Conservation (phyloP, 1,139 yeast genomes). For the Suhomyces ambrosiae region DNA sequence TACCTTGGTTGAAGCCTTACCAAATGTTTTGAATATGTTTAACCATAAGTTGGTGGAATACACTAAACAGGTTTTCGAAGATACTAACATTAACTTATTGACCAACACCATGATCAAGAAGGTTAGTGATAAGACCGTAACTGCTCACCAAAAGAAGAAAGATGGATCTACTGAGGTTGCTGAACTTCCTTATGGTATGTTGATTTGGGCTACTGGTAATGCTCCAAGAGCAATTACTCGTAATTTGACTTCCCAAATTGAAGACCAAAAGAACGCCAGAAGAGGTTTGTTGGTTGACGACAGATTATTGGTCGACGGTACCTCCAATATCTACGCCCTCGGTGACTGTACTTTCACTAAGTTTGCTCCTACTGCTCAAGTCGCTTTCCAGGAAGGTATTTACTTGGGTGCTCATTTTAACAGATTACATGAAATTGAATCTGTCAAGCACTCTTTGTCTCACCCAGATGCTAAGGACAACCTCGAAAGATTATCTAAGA, state of each 20-base stretch:
- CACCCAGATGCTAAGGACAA: conserved; percentile 34
- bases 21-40: conserved; percentile 86
- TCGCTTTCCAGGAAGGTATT: conserved; percentile 91
- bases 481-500: conserved; percentile 43
- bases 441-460: conserved; percentile 47
- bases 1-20: conserved; percentile 86
- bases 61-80: conserved; percentile 79
- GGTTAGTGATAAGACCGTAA: conserved; percentile 68
- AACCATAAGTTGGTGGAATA: conserved; percentile 81
- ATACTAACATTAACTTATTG: conserved; percentile 74
- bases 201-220: conserved; percentile 98
- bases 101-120: conserved; percentile 88
- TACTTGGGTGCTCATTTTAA: conserved; percentile 75
- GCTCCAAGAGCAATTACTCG: conserved; percentile 80
- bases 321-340: conserved; percentile 79
- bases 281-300: conserved; percentile 89
- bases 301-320: conserved; percentile 79
- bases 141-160: conserved; percentile 66
- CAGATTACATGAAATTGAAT: conserved; percentile 68
- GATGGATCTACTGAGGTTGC: conserved; percentile 62
- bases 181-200: conserved; percentile 83
- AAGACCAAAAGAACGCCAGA: conserved; percentile 83
- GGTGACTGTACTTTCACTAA: conserved; percentile 95
- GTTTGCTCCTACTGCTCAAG: conserved; percentile 95
- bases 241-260: conserved; percentile 66